Conservation (phyloP, 2,329 filamentous ascomycete genomes). For the Ascochyta fabae region DNA sequence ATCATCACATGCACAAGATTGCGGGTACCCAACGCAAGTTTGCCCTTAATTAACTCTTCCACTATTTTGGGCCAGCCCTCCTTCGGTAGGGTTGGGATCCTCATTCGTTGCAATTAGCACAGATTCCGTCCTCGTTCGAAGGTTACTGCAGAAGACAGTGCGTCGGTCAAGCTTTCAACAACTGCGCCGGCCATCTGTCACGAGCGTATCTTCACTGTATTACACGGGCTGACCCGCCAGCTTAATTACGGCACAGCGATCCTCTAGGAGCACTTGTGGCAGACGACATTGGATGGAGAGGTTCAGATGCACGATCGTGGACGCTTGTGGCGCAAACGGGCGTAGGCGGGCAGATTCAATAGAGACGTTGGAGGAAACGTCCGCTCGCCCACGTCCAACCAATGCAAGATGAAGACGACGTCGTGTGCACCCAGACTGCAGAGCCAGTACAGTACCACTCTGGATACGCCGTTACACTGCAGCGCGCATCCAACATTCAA, state of each 20-base stretch:
- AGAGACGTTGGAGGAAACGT: conserved; percentile 1
- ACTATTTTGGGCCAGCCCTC: conserved; percentile 2
- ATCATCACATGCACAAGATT: neutral
- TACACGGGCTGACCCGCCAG: conserved; percentile 5
- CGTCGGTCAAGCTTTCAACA: conserved; percentile 14
- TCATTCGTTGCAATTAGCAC: conserved; percentile 2
- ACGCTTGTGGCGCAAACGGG: conserved; percentile 18
- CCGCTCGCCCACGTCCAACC: neutral
- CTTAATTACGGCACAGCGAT: neutral
- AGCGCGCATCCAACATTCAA: conserved; percentile 24
- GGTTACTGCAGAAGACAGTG: conserved; percentile 1
- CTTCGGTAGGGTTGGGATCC: neutral
- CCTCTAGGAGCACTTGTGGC: conserved; percentile 1
- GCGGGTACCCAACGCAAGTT: neutral
- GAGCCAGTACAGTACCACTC: conserved; percentile 20
- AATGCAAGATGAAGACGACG: conserved; percentile 2
- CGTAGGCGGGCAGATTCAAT: conserved; percentile 13
- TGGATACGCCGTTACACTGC: conserved; percentile 34
- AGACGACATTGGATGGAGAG: neutral
- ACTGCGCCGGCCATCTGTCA: conserved; percentile 6
- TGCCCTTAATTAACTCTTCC: conserved; percentile 4
- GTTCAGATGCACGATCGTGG: conserved; percentile 13
- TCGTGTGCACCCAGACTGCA: conserved; percentile 3
- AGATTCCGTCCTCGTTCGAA: conserved; percentile 1
- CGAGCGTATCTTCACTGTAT: neutral